These are phyloP conservation scores for Arthrinium phaeospermum DNA, from an alignment of 2,329 filamentous ascomycete species.

Conservation along the genomic window DNA sequence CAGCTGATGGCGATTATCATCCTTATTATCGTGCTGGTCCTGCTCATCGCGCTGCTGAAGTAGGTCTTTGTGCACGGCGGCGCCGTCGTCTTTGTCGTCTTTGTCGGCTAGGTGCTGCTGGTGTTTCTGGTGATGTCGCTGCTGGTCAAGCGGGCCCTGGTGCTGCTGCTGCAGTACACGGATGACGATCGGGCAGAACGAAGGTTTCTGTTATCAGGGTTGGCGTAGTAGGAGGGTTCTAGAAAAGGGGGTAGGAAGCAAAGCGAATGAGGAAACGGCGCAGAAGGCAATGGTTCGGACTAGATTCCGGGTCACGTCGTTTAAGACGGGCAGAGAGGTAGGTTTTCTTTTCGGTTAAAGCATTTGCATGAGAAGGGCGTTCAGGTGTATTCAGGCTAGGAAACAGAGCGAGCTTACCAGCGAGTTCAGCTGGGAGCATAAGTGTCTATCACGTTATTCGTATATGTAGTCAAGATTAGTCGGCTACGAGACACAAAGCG, in stretches of 20 bases:
- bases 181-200: neutral
- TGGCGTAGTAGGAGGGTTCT: neutral
- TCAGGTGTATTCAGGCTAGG: neutral
- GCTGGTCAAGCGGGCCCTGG: neutral
- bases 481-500: neutral
- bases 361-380: constrained; percentile 7
- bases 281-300: neutral
- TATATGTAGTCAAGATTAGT: neutral
- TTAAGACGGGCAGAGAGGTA: neutral
- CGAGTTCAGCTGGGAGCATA: neutral
- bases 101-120: neutral
- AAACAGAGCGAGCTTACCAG: neutral
- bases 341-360: neutral
- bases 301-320: neutral
- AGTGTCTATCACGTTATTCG: neutral
- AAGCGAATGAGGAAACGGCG: neutral
- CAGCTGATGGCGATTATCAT: constrained; percentile 83
- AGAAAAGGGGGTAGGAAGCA: neutral
- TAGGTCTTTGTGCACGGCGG: neutral
- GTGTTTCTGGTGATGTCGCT: neutral
- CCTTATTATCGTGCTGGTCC: constrained; percentile 79
- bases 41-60: constrained; percentile 84
- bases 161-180: neutral
- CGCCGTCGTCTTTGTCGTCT: neutral
- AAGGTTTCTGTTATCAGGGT: neutral